phyloP scores from a whole-genome alignment of 768 basidiomycete species.

The Tylopilus intermedius region DNA sequence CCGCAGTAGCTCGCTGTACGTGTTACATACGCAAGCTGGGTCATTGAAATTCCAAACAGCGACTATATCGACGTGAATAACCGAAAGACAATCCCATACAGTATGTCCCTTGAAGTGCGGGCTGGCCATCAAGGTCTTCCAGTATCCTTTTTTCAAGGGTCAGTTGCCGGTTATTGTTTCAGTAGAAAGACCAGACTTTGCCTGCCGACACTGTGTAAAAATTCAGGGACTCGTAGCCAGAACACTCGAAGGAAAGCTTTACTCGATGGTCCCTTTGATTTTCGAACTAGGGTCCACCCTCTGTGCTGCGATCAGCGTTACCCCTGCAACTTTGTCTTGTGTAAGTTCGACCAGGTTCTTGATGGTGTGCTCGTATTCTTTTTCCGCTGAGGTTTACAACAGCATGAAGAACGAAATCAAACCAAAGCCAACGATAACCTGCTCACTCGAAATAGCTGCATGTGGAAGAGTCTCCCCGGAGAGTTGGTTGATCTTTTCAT shows the following conservation, averaged over 20 bases:
- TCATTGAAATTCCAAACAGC: conserved; percentile 2
- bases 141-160: not conserved
- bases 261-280: not conserved
- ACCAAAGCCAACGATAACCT: not conserved
- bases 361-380: not conserved
- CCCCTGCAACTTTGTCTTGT: not conserved
- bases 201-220: not conserved
- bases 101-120: not conserved
- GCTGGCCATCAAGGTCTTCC: not conserved
- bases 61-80: not conserved
- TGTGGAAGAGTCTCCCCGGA: not conserved
- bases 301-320: not conserved
- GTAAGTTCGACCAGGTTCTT: not conserved
- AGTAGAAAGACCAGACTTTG: not conserved
- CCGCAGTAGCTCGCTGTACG: too few relatives aligned
- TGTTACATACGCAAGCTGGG: not conserved
- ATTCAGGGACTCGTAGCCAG: not conserved
- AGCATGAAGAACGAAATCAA: not conserved
- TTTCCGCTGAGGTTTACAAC: not conserved
- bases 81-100: not conserved
- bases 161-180: not conserved
- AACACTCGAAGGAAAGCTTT: not conserved
- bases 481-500: not conserved
- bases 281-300: not conserved
- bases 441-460: not conserved